Conservation (phyloP, 2,329 filamentous ascomycete genomes). For the Apiospora rasikravindrae region DNA sequence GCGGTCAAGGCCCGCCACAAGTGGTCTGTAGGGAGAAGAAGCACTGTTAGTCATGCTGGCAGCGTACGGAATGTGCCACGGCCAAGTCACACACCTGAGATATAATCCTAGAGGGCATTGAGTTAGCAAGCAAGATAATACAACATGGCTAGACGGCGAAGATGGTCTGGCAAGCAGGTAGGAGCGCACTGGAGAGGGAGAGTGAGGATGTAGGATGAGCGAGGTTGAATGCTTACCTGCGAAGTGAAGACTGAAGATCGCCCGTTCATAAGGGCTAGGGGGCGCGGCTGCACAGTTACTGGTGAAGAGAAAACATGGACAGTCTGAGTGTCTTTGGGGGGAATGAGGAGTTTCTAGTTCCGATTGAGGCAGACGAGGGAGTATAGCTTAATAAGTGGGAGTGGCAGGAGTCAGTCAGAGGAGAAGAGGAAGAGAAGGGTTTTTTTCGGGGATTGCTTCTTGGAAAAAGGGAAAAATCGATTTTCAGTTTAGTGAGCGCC, state of each 20-base stretch:
- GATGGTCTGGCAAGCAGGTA: not conserved
- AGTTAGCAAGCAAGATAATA: conserved; percentile 45
- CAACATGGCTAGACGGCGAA: not conserved
- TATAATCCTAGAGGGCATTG: conserved; percentile 65
- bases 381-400: not conserved
- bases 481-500: not conserved
- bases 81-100: conserved; percentile 62
- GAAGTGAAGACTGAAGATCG: conserved; percentile 85
- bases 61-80: not conserved
- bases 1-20: conserved; percentile 58
- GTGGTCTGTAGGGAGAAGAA: conserved; percentile 47
- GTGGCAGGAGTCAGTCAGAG: conserved; percentile 18
- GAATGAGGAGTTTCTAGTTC: not conserved
- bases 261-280: conserved; percentile 80
- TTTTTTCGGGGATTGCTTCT: not conserved
- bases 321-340: conserved; percentile 3
- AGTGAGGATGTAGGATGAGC: too few relatives aligned
- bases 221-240: conserved; percentile 65
- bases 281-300: conserved; percentile 29
- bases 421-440: conserved; percentile 25
- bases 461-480: not conserved
- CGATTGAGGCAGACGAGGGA: not conserved
- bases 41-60: conserved; percentile 23
- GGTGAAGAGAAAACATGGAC: conserved; percentile 27
- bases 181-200: too few relatives aligned